Conservation (phyloP, 2,329 filamentous ascomycete species). For the Alternaria ventricosa region DNA sequence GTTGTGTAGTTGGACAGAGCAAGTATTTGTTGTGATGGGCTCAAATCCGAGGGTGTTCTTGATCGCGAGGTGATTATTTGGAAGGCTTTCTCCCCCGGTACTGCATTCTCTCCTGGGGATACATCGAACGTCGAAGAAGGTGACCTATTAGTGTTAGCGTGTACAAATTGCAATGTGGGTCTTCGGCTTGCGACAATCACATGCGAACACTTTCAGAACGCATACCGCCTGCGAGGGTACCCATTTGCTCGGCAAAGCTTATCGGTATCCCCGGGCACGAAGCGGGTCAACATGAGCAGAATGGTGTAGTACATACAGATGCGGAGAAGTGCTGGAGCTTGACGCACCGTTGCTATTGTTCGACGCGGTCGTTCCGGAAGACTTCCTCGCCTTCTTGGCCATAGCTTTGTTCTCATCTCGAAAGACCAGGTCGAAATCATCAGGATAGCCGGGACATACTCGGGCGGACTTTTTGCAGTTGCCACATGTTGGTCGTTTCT, state of each 20-base stretch:
- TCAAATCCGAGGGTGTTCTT: conserved; percentile 16
- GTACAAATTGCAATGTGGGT: conserved; percentile 1
- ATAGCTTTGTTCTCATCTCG: conserved; percentile 75
- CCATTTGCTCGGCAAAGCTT: neutral
- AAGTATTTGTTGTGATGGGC: conserved; percentile 28
- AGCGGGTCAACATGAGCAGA: neutral
- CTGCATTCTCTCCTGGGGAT: conserved; percentile 12
- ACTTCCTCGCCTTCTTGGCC: conserved; percentile 65
- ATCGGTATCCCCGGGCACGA: neutral
- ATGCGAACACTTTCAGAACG: neutral
- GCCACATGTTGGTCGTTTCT: conserved; percentile 45
- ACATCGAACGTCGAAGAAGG: conserved; percentile 27
- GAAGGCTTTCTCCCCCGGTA: conserved; percentile 3
- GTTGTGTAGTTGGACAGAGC: conserved; percentile 23
- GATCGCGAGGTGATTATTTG: conserved; percentile 17
- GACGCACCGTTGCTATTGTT: conserved; percentile 22
- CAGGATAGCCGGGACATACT: conserved; percentile 52
- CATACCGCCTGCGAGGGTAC: neutral
- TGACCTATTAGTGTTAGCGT: conserved; percentile 28
- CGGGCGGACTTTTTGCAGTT: conserved; percentile 44
- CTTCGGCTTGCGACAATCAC: neutral
- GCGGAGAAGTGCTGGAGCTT: conserved; percentile 39
- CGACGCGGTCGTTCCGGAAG: conserved; percentile 25
- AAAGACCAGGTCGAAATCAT: conserved; percentile 75
- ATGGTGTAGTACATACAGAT: conserved; percentile 34